Evolutionary conservation across 2,329 filamentous ascomycete species (phyloP).

Genomic region (Capronia americana): DNA sequence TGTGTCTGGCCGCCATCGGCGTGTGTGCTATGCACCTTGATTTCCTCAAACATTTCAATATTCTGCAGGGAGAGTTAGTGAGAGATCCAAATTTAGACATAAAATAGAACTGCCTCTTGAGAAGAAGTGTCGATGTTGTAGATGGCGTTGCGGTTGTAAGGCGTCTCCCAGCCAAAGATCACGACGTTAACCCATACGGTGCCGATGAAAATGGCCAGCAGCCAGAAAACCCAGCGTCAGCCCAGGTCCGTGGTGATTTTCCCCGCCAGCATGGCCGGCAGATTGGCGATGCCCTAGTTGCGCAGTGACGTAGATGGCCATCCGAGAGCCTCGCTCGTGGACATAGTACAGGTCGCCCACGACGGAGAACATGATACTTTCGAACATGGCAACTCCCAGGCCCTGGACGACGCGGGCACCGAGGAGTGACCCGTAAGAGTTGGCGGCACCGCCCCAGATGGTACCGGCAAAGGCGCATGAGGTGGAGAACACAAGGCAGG

Average conservation of each 20-base stretch:
- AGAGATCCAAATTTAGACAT: not conserved
- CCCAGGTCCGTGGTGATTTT: slow-evolving; percentile 14
- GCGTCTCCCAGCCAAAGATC: slow-evolving; percentile 19
- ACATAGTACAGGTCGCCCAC: slow-evolving; percentile 42
- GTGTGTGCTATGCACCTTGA: no score
- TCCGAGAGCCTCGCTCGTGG: slow-evolving; percentile 35
- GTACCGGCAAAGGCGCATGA: slow-evolving; percentile 9
- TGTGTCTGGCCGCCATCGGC: no score
- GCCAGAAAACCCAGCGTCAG: slow-evolving; percentile 23
- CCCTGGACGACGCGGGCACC: slow-evolving; percentile 20
- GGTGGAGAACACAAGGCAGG: slow-evolving; percentile 21
- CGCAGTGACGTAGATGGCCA: slow-evolving; percentile 13
- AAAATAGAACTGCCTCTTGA: slow-evolving; percentile 13
- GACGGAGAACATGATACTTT: slow-evolving; percentile 27
- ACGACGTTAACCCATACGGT: not conserved
- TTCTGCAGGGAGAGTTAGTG: no score
- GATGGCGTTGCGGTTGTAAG: slow-evolving; percentile 8
- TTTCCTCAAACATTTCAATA: no score
- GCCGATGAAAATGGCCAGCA: slow-evolving; percentile 20
- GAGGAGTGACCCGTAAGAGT: slow-evolving; percentile 16
- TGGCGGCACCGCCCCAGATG: slow-evolving; percentile 13
- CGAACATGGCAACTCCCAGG: slow-evolving; percentile 21
- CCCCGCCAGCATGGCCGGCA: slow-evolving; percentile 17
- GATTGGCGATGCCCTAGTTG: slow-evolving; percentile 5
- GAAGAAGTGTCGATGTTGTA: slow-evolving; percentile 13